These are phyloP conservation scores for Crinitomyces ghanaensis DNA, from an alignment of 805 yeast genomes.

Conservation along the genomic window DNA sequence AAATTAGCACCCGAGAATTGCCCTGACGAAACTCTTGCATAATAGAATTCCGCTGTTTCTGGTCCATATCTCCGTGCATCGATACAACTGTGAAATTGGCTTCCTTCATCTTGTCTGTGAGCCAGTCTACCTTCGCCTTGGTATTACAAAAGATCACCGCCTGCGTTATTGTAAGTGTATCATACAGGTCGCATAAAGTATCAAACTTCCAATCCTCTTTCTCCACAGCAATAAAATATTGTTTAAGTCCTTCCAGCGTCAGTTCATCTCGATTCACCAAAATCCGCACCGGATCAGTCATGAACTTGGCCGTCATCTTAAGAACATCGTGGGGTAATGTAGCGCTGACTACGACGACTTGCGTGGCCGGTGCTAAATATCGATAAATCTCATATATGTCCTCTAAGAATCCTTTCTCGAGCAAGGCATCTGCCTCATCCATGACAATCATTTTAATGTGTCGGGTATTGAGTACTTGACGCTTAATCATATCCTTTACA, in stretches of 20 bases:
- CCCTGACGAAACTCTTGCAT: constrained; percentile 96
- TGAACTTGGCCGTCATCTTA: constrained; percentile 83
- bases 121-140: constrained; percentile 84
- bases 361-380: constrained; percentile 77
- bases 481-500: constrained; percentile 89
- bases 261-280: constrained; percentile 92
- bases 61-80: constrained; percentile 95
- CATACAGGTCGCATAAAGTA: constrained; percentile 88
- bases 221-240: constrained; percentile 82
- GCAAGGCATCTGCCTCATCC: constrained; percentile 98
- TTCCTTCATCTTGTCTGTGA: constrained; percentile 60
- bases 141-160: constrained; percentile 98
- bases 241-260: constrained; percentile 91
- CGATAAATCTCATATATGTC: constrained; percentile 91
- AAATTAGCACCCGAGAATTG: constrained; percentile 79
- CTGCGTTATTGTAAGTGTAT: constrained; percentile 90
- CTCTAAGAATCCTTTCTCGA: constrained; percentile 86
- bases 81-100: constrained; percentile 85
- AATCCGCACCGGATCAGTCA: constrained; percentile 89
- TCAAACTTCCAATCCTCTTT: constrained; percentile 92
- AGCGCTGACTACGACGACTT: constrained; percentile 90
- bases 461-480: constrained; percentile 72
- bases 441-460: constrained; percentile 86
- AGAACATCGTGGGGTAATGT: constrained; percentile 90
- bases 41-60: constrained; percentile 83